Conservation (phyloP, 116 monocot species). For the Trichopus zeylanicus region DNA sequence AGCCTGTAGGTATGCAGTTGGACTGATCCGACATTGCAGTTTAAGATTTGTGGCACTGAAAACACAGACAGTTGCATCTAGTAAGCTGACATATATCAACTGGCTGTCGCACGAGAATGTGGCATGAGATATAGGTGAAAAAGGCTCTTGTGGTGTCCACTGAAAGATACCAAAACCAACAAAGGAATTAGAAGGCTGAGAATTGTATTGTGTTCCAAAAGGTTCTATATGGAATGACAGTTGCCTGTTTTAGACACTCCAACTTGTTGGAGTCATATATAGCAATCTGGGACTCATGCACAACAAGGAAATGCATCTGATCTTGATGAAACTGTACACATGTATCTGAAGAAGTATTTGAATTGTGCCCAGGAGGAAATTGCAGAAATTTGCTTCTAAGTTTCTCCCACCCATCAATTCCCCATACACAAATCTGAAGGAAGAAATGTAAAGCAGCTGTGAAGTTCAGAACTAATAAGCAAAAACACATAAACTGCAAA, state of each 20-base stretch:
- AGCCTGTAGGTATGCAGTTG: constrained; percentile 16
- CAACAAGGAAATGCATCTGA: constrained; percentile 73
- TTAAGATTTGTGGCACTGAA: constrained; percentile 27
- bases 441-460: neutral
- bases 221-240: neutral
- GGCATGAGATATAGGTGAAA: constrained; percentile 23
- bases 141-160: constrained; percentile 20
- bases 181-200: neutral
- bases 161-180: constrained; percentile 7
- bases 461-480: neutral
- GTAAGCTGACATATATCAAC: constrained; percentile 27
- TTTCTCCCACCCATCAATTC: constrained; percentile 83
- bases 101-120: constrained; percentile 45
- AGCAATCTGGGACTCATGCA: constrained; percentile 79
- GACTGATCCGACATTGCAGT: constrained; percentile 17
- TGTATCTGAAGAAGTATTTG: constrained; percentile 54
- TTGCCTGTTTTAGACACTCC: constrained; percentile 47
- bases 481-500: neutral
- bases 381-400: constrained; percentile 45
- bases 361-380: constrained; percentile 50
- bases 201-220: neutral
- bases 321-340: constrained; percentile 85
- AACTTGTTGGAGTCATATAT: constrained; percentile 59
- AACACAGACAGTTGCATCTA: constrained; percentile 28
- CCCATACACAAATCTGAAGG: constrained; percentile 66